Evolutionary conservation across 345 rosid genomes (phyloP), one percentile per base, ranked within the genome.

Genomic region (Geranium rotundifolium): DNA sequence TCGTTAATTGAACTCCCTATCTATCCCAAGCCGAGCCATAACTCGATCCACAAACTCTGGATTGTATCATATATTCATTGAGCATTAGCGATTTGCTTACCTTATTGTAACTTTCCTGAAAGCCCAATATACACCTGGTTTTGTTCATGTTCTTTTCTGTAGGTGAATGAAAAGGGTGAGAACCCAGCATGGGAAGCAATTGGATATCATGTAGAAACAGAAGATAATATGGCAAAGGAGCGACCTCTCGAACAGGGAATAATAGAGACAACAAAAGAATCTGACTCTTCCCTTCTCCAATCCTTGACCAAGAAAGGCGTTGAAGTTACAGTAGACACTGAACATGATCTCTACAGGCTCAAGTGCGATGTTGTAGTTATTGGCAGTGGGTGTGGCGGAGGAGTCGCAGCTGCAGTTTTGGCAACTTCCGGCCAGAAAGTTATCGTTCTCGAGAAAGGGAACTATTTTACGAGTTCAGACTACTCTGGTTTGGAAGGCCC

Each of bases 361-460:
- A 65, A 58, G 63, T 88, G 93, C 55, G 97, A 91, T 64, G 95
- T 84, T 0, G 96, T 91, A 17, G 91, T 91, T 2, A 81, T 88
- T 5, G 97, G 96, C 5, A 88, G 93, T 0, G 97, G 96, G 1
- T 83, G 89, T 0, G 96, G 97, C 0, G 96, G 96, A 1, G 82
- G 97, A 17, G 86, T 91, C 0, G 80, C 82, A 0, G 93, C 96
- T 0, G 97, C 96, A 8, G 75, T 86, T 19, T 75, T 91, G 29
- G 88, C 96, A 13, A 85, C 76, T 58, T 71, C 85, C 1, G 99
- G 97, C 20, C 65, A 79, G 9, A 90, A 84, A 63, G 99, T 89
- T 3, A 15, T 87, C 30, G 85, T 92, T 50, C 58, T 89, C 10
- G 97, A 92, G 81, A 92, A 89, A 73, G 99, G 97, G 58, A 79